Evolutionary conservation across 495 filamentous ascomycete genomes (phyloP), one percentile per base, ranked within the genome.

Genomic region (Clohesyomyces aquaticus): DNA sequence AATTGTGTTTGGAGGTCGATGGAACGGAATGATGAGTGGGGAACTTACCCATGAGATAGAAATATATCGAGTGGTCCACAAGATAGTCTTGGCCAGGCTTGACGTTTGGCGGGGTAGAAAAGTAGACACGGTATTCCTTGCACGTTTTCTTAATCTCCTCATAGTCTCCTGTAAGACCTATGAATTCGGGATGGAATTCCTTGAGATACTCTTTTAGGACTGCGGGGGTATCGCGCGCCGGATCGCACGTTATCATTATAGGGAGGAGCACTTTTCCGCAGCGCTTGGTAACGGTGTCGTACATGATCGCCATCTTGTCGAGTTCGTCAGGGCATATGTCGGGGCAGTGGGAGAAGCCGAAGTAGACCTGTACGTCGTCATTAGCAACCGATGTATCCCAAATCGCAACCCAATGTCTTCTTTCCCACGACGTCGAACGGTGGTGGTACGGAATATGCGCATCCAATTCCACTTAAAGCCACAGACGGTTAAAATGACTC

Each of bases 301-400:
- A 90, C 81, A 96, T 96, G 65, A 80, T 79, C 49, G 93, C 91
- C 92, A 98, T 96, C 79, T 98, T 98, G 76, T 98, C 94, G 55
- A 98, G 87, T 79, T 98, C 94, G 68, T 98, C 94, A 27, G 94
- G 94, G 80, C 94, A 98, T 76, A 98, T 98, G 76, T 98, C 94
- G 12, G 94, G 94, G 75, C 94, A 98, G 76, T 96, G 92, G 14
- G 91, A 91, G 85, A 98, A 98, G 68, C 94, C 94, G 74, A 98
- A 98, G 77, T 98, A 98, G 46, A 97, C 86, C 89, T 88, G 65
- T 11, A 18, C n/a, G 4, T 14, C 4, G 12, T n/a, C 12, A 29
- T 55, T 27, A 52, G 28, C 12, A 41, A n/a, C n/a, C n/a, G n/a
- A n/a, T n/a, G n/a, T n/a, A n/a, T n/a, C n/a, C n/a, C n/a, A n/a